Base-by-base conservation (phyloP, 2,329 filamentous ascomycete genomes). In the Alternaria solani region DNA sequence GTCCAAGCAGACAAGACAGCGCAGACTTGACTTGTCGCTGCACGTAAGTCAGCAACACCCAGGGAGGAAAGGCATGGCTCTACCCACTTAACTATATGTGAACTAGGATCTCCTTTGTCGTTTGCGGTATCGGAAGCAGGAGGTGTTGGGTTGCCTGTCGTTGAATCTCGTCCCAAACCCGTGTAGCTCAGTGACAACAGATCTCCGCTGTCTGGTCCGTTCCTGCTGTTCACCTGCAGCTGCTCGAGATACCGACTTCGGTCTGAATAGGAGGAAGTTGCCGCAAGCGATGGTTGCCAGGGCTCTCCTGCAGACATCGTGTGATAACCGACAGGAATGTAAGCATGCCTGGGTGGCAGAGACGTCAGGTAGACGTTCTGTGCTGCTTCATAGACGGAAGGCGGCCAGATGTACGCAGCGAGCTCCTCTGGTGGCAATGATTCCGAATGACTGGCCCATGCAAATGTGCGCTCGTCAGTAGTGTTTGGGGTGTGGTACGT, bases 61-160 rank as follows among this genome's bases (percentile, higher is more conserved):
- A 5, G 23, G 1, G 6, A 9, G 2, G 16, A 42, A 34, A 2
- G 32, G 3, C n/a, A 4, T 3, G 2, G 14, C 16, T 7, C n/a
- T 34, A 4, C 46, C 5, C 16, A 48, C 46, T n/a, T 48, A 1
- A 8, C 20, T 25, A 12, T 2, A 16, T 12, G n/a, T n/a, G 30
- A 6, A 8, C 11, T 34, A 30, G 0, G 0, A 36, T 16, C 2
- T 9, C 14, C 30, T 1, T 23, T 28, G 4, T 16, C 20, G 0
- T 12, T 34, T 3, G 5, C 30, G 9, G 14, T 2, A 6, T 6
- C 30, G 3, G 8, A 36, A 25, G 9, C 4, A 36, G 30, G 1
- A 4, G 30, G 30, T 18, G 3, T 16, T 34, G 9, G n/a, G 12
- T 36, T 12, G 1, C 23, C 30, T 25, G n/a, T 9, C 5, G 30